Conservation (phyloP, 164 flowering plant species). For the Sextonia rubra region DNA sequence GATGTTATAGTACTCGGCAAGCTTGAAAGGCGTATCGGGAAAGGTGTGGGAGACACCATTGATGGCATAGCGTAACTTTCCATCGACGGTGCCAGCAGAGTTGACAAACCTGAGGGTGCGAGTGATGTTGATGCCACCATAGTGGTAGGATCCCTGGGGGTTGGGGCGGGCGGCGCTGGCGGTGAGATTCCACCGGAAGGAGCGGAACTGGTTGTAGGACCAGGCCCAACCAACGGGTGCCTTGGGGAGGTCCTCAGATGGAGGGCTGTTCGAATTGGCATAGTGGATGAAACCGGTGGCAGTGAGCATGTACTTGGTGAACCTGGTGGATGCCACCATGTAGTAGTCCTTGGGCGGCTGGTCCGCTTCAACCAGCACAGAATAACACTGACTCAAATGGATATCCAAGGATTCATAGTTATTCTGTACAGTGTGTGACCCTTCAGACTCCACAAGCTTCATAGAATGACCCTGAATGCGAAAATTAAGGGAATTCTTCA, state of each 20-base stretch:
- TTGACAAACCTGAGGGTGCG: conserved; percentile 40
- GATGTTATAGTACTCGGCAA: conserved; percentile 32
- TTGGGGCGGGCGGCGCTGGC: conserved; percentile 42
- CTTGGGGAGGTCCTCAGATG: conserved; percentile 23
- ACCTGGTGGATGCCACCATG: conserved; percentile 55
- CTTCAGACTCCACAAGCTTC: conserved; percentile 66
- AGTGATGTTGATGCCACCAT: conserved; percentile 34
- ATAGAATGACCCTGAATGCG: conserved; percentile 60
- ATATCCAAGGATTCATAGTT: conserved; percentile 56
- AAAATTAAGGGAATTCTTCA: conserved; percentile 51
- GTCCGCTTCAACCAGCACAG: conserved; percentile 61
- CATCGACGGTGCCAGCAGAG: conserved; percentile 22
- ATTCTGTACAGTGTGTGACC: conserved; percentile 58
- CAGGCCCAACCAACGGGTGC: conserved; percentile 1
- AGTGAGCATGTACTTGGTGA: conserved; percentile 47
- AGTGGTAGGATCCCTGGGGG: conserved; percentile 44
- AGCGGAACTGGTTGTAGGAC: conserved; percentile 30
- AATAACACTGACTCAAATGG: conserved; percentile 64
- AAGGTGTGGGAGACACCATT: conserved; percentile 29
- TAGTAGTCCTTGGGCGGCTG: conserved; percentile 47
- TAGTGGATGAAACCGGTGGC: conserved; percentile 50
- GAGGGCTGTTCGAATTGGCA: conserved; percentile 34
- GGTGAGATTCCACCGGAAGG: conserved; percentile 36
- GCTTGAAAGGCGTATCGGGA: conserved; percentile 29
- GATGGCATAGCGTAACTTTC: conserved; percentile 37